Conservation (phyloP, 208 protist genomes). For the Trichomonas gallinae region DNA sequence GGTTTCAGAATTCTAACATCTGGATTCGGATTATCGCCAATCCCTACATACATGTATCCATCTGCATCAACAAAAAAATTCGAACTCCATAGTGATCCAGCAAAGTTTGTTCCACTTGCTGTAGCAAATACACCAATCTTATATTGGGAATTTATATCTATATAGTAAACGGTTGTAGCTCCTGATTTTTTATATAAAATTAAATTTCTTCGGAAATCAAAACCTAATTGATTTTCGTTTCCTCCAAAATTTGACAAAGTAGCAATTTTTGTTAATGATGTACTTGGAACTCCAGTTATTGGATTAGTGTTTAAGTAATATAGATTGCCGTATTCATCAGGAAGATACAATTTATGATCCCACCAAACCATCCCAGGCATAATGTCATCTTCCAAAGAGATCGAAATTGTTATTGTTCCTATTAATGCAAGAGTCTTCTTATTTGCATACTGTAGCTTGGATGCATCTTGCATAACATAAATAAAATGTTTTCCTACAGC, state of each 20-base stretch:
- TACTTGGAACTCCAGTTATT: not conserved
- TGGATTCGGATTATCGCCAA: not conserved
- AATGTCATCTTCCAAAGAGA: not conserved
- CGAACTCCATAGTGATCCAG: not conserved
- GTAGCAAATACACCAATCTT: not conserved
- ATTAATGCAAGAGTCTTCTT: not conserved
- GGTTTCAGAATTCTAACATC: not conserved
- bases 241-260: not conserved
- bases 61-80: not conserved
- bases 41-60: not conserved
- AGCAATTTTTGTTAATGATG: not conserved
- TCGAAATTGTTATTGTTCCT: not conserved
- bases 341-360: not conserved
- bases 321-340: not conserved
- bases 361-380: not conserved
- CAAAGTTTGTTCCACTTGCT: not conserved
- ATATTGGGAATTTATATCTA: no score
- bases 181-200: no score
- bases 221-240: not conserved
- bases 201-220: not conserved
- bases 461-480: not conserved
- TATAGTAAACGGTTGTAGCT: no score
- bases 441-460: not conserved
- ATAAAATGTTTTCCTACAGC: not conserved
- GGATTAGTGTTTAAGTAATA: not conserved